A percentile compares a stretch with the other conserved stretches of the same genome.
Conservation (phyloP, 345 rosid species). For the Gossypium longicalyx region DNA sequence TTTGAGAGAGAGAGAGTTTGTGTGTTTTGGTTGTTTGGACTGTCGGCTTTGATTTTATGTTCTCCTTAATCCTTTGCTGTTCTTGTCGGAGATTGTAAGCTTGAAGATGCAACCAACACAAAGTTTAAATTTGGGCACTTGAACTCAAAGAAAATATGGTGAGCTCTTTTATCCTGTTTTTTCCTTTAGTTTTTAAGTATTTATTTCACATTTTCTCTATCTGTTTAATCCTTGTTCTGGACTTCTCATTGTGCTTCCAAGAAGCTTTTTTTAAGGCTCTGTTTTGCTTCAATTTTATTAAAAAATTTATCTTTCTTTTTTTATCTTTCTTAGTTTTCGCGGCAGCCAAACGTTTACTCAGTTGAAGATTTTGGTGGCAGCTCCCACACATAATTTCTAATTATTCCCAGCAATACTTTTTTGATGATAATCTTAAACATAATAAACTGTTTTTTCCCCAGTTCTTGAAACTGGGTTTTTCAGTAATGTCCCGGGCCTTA, state of each 20-base stretch:
- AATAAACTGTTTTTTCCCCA: background rate
- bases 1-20: background rate
- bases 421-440: too few relatives aligned
- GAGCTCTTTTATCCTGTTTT: background rate
- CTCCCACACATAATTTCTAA: too few relatives aligned
- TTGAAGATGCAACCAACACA: slow-evolving; percentile 22
- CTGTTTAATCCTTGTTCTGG: background rate
- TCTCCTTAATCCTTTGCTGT: background rate
- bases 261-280: background rate
- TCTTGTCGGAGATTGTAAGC: slow-evolving; percentile 6
- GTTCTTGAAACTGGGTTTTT: background rate
- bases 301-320: background rate
- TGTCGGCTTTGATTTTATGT: background rate
- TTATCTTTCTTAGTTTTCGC: background rate
- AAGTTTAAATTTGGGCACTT: slow-evolving; percentile 18
- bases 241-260: background rate
- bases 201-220: background rate
- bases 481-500: background rate
- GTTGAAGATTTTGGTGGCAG: background rate
- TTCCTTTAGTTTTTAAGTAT: background rate
- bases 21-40: background rate
- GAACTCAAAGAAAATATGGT: slow-evolving; percentile 19
- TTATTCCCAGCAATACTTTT: too few relatives aligned
- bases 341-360: background rate
- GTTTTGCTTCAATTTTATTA: background rate